Evolutionary conservation across 2,329 filamentous ascomycete species (phyloP).

Genomic region (Tolypocladium cylindrosporum): DNA sequence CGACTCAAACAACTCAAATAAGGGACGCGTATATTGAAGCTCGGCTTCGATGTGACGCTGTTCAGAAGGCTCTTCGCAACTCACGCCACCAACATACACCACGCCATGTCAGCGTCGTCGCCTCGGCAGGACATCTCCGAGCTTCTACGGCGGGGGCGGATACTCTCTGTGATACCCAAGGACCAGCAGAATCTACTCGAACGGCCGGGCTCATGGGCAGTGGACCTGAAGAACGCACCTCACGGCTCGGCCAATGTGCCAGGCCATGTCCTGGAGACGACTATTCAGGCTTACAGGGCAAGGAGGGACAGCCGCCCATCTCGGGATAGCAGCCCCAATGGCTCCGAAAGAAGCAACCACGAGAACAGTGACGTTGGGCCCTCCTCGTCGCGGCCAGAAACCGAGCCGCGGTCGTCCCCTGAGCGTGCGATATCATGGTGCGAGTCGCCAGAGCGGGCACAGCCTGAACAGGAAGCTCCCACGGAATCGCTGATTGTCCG

Average conservation of each 20-base stretch:
- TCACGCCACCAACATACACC: not conserved
- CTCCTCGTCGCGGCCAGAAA: not conserved
- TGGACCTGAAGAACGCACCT: constrained; percentile 11
- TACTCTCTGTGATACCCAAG: constrained; percentile 21
- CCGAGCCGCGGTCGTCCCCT: constrained; percentile 1
- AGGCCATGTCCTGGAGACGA: constrained; percentile 20
- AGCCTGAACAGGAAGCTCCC: not conserved
- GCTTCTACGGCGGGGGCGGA: constrained; percentile 14
- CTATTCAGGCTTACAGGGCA: constrained; percentile 13
- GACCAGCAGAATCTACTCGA: constrained; percentile 29
- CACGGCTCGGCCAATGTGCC: constrained; percentile 23
- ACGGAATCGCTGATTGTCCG: constrained; percentile 11
- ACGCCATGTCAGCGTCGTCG: constrained; percentile 16
- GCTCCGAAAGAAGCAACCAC: not conserved
- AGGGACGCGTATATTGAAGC: not conserved
- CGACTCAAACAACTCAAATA: not conserved
- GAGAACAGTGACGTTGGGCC: not conserved
- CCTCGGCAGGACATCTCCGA: constrained; percentile 12
- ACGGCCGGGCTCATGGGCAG: constrained; percentile 24
- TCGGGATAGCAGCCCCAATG: not conserved
- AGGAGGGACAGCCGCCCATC: not conserved
- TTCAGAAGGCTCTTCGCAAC: not conserved
- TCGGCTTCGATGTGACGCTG: not conserved
- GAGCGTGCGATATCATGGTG: constrained; percentile 11
- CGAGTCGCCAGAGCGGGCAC: constrained; percentile 7